phyloP scores from a whole-genome alignment of 108 stramenopile species.

The Cyclostephanos tholiformis region DNA sequence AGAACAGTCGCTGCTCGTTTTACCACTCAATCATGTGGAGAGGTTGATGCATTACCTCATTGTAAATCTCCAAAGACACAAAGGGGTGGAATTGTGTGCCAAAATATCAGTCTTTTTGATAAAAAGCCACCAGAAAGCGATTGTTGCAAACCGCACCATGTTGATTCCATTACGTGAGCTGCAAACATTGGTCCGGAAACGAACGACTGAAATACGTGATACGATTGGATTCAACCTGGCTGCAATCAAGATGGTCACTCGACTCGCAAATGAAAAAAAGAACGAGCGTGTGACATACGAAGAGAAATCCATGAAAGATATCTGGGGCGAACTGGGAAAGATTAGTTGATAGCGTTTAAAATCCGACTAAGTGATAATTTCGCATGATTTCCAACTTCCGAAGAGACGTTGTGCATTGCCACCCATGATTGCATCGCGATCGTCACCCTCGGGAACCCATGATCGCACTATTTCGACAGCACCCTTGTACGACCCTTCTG shows the following conservation, averaged over 20 bases:
- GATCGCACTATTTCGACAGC: slow-evolving; percentile 62
- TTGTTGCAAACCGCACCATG: slow-evolving; percentile 62
- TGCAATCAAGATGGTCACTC: slow-evolving; percentile 61
- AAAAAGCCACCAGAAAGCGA: slow-evolving; percentile 70
- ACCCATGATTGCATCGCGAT: slow-evolving; percentile 62
- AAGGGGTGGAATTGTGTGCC: slow-evolving; percentile 82
- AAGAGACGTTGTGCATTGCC: slow-evolving; percentile 68
- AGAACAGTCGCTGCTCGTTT: slow-evolving; percentile 90
- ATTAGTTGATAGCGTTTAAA: background rate
- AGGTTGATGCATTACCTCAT: slow-evolving; percentile 77
- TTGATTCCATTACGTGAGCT: slow-evolving; percentile 75
- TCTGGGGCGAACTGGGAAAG: slow-evolving; percentile 68
- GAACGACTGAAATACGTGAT: slow-evolving; percentile 70
- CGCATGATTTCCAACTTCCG: slow-evolving; percentile 58
- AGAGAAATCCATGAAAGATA: slow-evolving; percentile 31
- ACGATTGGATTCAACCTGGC: slow-evolving; percentile 83
- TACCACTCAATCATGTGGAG: slow-evolving; percentile 83
- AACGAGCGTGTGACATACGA: slow-evolving; percentile 31
- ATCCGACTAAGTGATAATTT: background rate
- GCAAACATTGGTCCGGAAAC: slow-evolving; percentile 52
- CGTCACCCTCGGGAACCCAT: slow-evolving; percentile 54
- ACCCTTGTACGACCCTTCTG: slow-evolving; percentile 64
- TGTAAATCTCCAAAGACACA: slow-evolving; percentile 60
- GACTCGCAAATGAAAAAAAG: slow-evolving; percentile 54
- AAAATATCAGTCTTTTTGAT: slow-evolving; percentile 76